phyloP scores from a whole-genome alignment of 345 rosid species.

The Clausena lansium region DNA sequence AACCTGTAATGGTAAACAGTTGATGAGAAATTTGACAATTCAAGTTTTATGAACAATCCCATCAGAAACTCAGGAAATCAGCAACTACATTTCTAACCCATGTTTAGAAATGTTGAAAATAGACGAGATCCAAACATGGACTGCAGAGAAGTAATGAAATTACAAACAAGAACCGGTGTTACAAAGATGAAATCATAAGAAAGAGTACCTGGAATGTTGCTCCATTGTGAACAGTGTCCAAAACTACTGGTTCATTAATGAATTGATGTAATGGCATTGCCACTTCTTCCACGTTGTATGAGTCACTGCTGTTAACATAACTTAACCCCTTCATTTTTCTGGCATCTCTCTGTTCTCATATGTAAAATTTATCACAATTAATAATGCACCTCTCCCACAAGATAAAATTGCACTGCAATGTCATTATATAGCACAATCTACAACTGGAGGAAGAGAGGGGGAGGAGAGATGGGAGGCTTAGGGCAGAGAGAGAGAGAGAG shows the following conservation, averaged over 20 bases:
- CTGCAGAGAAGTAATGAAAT: background rate
- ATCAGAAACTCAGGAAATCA: background rate
- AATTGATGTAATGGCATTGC: slow-evolving; percentile 80
- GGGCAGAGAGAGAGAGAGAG: background rate
- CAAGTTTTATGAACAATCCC: background rate
- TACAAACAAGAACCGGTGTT: background rate
- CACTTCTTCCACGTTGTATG: slow-evolving; percentile 75
- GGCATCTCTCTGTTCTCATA: slow-evolving; percentile 68
- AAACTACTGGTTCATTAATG: slow-evolving; percentile 67
- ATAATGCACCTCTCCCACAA: background rate
- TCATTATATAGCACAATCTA: background rate
- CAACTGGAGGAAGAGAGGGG: background rate
- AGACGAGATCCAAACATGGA: background rate
- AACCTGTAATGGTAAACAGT: slow-evolving; percentile 50
- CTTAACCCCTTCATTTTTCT: slow-evolving; percentile 45
- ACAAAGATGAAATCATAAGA: slow-evolving; percentile 7
- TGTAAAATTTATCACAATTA: background rate
- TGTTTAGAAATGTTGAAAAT: background rate
- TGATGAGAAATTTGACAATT: background rate
- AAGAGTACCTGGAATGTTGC: slow-evolving; percentile 82
- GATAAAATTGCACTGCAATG: background rate
- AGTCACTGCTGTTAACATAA: slow-evolving; percentile 43
- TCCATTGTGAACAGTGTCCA: slow-evolving; percentile 87
- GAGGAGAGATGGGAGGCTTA: background rate
- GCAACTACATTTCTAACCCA: background rate